A percentile compares a stretch with the other conserved stretches of the same genome.
Evolutionary conservation across 495 filamentous ascomycete species (phyloP).

Genomic region (Tuber melanosporum): DNA sequence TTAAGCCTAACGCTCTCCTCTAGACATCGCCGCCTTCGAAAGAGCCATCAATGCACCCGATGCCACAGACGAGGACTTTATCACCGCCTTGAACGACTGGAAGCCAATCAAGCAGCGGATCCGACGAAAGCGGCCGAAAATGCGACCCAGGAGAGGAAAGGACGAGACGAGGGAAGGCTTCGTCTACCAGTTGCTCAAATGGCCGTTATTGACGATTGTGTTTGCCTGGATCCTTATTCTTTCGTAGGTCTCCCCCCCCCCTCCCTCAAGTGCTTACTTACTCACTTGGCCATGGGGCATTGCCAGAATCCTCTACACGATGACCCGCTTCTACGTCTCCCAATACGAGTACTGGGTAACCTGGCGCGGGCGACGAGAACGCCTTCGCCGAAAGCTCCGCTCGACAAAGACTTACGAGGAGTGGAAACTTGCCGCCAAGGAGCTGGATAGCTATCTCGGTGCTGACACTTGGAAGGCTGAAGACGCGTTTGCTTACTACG

Average conservation of each 20-base stretch:
- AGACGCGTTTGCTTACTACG: constrained; percentile 93
- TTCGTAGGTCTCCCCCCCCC: constrained; percentile 21
- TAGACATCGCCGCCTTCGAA: constrained; percentile 53
- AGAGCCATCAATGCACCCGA: constrained; percentile 55
- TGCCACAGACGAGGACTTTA: constrained; percentile 50
- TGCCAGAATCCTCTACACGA: constrained; percentile 59
- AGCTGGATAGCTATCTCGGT: constrained; percentile 74
- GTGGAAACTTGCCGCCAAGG: constrained; percentile 70
- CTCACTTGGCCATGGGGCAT: not conserved
- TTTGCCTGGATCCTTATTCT: constrained; percentile 69
- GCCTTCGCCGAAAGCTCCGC: constrained; percentile 61
- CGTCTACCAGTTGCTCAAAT: constrained; percentile 79
- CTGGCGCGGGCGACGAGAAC: constrained; percentile 67
- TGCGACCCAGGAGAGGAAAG: constrained; percentile 53
- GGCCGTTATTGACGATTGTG: constrained; percentile 77
- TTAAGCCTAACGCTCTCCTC: not conserved
- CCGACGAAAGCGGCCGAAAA: constrained; percentile 43
- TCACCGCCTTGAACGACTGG: constrained; percentile 80
- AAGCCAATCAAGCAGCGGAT: constrained; percentile 66
- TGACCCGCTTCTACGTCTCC: constrained; percentile 82
- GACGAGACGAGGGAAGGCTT: constrained; percentile 95
- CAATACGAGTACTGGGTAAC: constrained; percentile 73
- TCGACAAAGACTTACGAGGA: constrained; percentile 66
- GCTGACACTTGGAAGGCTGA: constrained; percentile 78
- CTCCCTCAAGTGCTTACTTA: not conserved